These are phyloP conservation scores for Auriculariales sp. DNA, from an alignment of 768 basidiomycete genomes.

Conservation along the genomic window DNA sequence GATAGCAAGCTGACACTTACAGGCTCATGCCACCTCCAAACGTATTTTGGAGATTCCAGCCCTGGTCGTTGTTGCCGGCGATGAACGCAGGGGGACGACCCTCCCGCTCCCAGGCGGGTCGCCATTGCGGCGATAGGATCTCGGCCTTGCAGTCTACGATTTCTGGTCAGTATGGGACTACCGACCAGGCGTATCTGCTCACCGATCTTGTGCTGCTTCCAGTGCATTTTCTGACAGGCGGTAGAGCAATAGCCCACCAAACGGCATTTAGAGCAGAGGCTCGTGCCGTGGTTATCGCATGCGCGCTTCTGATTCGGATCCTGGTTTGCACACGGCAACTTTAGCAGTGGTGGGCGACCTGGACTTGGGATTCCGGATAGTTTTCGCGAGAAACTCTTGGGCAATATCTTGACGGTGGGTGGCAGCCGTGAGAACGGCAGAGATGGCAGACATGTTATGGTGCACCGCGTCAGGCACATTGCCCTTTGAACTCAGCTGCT, in stretches of 20 bases:
- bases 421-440: not conserved
- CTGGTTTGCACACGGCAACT: not conserved
- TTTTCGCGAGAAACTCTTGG: not conserved
- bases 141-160: not conserved
- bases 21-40: slow-evolving; percentile 3
- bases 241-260: slow-evolving; percentile 34
- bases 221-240: slow-evolving; percentile 29
- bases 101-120: not conserved
- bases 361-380: not conserved
- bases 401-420: not conserved
- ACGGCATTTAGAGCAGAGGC: slow-evolving; percentile 13
- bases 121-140: not conserved
- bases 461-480: not conserved
- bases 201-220: slow-evolving; percentile 21
- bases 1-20: too few relatives aligned
- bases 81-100: not conserved
- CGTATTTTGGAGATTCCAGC: not conserved
- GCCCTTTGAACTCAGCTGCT: not conserved
- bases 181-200: not conserved
- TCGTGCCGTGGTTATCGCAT: not conserved
- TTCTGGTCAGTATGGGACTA: not conserved
- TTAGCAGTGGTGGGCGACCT: not conserved
- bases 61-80: not conserved
- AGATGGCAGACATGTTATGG: not conserved
- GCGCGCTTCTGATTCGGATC: not conserved